A percentile compares a stretch with the other conserved stretches of the same genome.
phyloP scores from a whole-genome alignment of 441 rosid species.

The Eugenia klotzschiana region DNA sequence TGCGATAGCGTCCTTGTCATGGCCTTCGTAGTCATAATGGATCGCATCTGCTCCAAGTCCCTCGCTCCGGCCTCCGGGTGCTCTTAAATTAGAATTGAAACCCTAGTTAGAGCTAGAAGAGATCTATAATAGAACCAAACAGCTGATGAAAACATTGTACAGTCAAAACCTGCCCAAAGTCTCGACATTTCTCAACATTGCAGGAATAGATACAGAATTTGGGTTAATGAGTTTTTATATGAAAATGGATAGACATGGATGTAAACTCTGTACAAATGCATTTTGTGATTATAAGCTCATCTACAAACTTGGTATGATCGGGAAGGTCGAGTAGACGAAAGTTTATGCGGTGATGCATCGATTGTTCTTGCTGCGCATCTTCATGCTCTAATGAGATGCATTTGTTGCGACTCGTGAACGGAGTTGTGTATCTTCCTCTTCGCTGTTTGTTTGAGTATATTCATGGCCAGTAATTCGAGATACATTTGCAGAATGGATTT shows the following conservation, averaged over 20 bases:
- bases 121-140: neutral
- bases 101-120: neutral
- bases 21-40: conserved; percentile 6
- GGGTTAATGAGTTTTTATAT: neutral
- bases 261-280: neutral
- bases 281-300: neutral
- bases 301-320: neutral
- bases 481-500: neutral
- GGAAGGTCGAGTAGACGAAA: neutral
- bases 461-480: neutral
- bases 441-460: neutral
- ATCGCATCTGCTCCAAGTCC: neutral
- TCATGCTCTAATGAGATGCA: neutral
- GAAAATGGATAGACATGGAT: neutral
- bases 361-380: neutral
- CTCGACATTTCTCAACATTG: neutral
- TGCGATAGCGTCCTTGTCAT: neutral
- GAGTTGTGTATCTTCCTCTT: neutral
- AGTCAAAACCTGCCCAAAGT: neutral
- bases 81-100: neutral
- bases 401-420: neutral
- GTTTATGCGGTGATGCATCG: neutral
- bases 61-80: neutral
- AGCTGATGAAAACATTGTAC: neutral
- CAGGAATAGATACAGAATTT: neutral